Conservation (phyloP, 345 rosid species). For the Ceriops zippeliana region DNA sequence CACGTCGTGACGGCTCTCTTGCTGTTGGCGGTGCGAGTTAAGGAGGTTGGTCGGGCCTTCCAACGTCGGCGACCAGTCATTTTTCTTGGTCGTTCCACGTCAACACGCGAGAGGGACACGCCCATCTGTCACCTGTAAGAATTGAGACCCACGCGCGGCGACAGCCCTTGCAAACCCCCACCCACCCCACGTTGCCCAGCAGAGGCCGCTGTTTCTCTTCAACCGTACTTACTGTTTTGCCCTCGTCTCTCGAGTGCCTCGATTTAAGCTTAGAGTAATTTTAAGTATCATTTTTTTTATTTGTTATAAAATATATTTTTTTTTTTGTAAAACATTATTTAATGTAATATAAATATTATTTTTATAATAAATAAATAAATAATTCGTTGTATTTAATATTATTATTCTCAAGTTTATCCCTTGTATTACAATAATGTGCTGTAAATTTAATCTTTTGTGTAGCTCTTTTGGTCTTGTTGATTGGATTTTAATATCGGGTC, state of each 20-base stretch:
- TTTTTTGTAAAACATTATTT: too few species aligned
- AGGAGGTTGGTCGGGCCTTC: background rate
- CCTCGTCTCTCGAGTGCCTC: constrained; percentile 12
- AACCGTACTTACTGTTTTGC: constrained; percentile 36
- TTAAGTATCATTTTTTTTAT: too few species aligned
- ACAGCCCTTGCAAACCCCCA: background rate
- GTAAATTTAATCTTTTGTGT: too few species aligned
- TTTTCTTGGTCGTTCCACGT: constrained; percentile 38
- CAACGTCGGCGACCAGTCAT: constrained; percentile 17
- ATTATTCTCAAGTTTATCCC: too few species aligned
- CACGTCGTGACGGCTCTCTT: constrained; percentile 62
- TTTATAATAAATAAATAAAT: too few species aligned
- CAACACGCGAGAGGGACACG: constrained; percentile 28
- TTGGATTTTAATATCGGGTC: too few species aligned
- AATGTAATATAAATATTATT: too few species aligned
- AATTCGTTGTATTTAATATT: too few species aligned
- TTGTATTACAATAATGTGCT: background rate
- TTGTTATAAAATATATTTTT: too few species aligned
- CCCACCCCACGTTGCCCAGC: constrained; percentile 49
- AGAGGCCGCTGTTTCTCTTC: constrained; percentile 35
- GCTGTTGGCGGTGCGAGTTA: constrained; percentile 36
- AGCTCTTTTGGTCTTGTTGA: too few species aligned
- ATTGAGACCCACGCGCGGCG: constrained; percentile 13
- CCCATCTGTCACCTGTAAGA: constrained; percentile 26
- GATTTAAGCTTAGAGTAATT: too few species aligned